These are phyloP conservation scores for Astrothelium macrocarpum DNA, from an alignment of 495 filamentous ascomycete species.

Conservation along the genomic window DNA sequence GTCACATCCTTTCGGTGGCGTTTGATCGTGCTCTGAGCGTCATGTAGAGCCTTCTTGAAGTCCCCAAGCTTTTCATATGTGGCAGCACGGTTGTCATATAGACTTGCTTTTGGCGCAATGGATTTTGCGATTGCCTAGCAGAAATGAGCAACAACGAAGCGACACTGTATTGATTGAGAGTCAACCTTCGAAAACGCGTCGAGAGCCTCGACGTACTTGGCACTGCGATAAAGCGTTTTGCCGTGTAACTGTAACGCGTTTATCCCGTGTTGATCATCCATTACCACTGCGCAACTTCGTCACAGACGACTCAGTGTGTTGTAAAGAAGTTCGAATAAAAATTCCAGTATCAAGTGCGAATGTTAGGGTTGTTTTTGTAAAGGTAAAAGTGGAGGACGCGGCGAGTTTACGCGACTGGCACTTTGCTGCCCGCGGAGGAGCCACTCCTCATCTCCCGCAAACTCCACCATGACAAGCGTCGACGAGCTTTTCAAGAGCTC, in stretches of 20 bases:
- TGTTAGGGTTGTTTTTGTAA: neutral
- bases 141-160: neutral
- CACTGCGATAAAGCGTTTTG: slow-evolving; percentile 1
- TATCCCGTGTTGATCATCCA: neutral
- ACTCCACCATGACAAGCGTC: slow-evolving; percentile 31
- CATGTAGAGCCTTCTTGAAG: slow-evolving; percentile 44
- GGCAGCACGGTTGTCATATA: slow-evolving; percentile 54
- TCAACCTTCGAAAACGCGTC: slow-evolving; percentile 9
- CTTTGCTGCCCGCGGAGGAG: neutral
- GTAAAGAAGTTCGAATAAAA: neutral
- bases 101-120: slow-evolving; percentile 6
- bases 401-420: neutral
- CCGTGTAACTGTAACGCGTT: slow-evolving; percentile 8
- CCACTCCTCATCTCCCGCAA: neutral
- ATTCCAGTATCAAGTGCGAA: no score
- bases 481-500: slow-evolving; percentile 37
- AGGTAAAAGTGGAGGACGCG: neutral
- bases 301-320: neutral
- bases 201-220: slow-evolving; percentile 7
- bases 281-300: neutral
- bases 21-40: slow-evolving; percentile 52
- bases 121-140: neutral
- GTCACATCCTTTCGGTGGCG: slow-evolving; percentile 39
- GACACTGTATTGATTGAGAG: neutral
- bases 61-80: slow-evolving; percentile 48